Conservation (phyloP, 495 filamentous ascomycete species). For the Hypoxylon crocopeplum region DNA sequence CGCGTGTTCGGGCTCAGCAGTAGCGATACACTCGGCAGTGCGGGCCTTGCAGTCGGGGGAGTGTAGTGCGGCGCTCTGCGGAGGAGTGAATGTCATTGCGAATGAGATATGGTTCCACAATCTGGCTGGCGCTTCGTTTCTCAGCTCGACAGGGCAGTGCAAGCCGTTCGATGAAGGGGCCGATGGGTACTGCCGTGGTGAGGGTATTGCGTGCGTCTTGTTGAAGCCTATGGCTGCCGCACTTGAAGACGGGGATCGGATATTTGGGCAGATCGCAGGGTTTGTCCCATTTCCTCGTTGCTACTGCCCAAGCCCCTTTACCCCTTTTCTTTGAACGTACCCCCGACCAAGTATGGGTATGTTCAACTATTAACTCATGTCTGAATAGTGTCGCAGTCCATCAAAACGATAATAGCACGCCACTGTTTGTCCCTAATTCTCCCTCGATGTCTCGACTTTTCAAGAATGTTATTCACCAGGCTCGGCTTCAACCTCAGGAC, state of each 20-base stretch:
- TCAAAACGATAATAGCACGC: conserved; percentile 40
- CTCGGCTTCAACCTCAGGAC: background rate
- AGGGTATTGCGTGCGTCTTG: conserved; percentile 63
- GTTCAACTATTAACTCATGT: no score
- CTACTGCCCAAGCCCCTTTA: no score
- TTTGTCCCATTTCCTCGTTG: no score
- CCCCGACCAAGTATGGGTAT: no score
- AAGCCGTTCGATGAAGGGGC: conserved; percentile 69
- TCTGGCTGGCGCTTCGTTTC: conserved; percentile 43
- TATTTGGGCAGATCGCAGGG: conserved; percentile 61
- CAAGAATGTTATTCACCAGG: background rate
- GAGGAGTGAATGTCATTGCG: conserved; percentile 30
- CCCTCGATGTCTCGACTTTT: background rate
- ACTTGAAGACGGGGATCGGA: conserved; percentile 63
- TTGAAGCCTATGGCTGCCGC: conserved; percentile 67
- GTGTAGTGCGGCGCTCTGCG: conserved; percentile 44
- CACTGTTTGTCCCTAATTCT: background rate
- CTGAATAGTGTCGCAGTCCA: conserved; percentile 63
- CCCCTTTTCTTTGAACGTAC: no score
- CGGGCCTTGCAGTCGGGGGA: conserved; percentile 47
- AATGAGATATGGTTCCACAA: conserved; percentile 35
- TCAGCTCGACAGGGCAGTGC: conserved; percentile 44
- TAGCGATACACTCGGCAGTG: conserved; percentile 50
- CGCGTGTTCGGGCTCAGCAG: conserved; percentile 56
- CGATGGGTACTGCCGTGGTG: conserved; percentile 70